Evolutionary conservation across 2,329 filamentous ascomycete species (phyloP).

Genomic region (Tolypocladium guangdongense): DNA sequence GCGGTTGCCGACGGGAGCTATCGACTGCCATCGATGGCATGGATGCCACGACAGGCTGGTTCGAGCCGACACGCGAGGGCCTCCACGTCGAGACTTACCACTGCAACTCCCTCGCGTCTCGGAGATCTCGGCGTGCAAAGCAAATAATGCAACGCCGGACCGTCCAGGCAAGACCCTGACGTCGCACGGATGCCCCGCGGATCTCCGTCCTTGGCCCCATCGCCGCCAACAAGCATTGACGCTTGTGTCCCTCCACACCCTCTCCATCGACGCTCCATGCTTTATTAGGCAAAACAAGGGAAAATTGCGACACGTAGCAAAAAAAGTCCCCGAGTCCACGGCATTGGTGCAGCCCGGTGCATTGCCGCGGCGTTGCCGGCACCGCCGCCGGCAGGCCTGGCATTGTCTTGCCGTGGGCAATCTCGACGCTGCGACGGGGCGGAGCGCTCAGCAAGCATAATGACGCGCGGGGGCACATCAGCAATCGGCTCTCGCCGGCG

Average conservation of each 20-base stretch:
- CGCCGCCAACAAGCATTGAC: too few species aligned
- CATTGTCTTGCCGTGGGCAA: background rate
- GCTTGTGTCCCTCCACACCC: background rate
- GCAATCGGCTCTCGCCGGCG: background rate
- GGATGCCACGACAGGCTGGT: background rate
- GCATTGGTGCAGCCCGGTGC: background rate
- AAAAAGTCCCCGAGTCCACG: background rate
- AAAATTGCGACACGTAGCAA: background rate
- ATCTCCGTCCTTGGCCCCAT: too few species aligned
- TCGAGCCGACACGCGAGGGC: background rate
- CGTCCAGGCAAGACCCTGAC: background rate
- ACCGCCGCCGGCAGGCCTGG: background rate
- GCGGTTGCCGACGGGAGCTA: too few species aligned
- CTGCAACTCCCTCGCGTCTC: background rate
- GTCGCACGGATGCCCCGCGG: background rate
- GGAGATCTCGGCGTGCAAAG: too few species aligned
- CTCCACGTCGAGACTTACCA: background rate
- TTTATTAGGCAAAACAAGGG: background rate
- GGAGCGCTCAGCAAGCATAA: background rate
- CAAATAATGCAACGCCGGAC: background rate
- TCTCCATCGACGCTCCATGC: background rate
- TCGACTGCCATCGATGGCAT: background rate
- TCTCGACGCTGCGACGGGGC: background rate
- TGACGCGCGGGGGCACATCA: background rate
- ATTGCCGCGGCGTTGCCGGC: conserved; percentile 1